These are phyloP conservation scores for Akanthomyces uredinophilus DNA, from an alignment of 2,329 filamentous ascomycete species.

Conservation along the genomic window DNA sequence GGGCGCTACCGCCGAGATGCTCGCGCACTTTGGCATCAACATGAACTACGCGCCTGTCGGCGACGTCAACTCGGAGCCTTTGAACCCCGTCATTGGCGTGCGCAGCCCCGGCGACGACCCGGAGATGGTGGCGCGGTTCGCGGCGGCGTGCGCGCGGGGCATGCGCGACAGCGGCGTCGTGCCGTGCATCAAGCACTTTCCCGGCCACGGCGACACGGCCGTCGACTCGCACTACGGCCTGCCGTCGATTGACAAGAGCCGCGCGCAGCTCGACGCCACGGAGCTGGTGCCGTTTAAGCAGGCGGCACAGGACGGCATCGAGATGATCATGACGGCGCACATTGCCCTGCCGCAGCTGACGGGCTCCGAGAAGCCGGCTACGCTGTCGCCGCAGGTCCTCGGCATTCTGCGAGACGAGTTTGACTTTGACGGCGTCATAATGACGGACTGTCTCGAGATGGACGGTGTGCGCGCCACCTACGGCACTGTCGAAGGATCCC, in stretches of 20 bases:
- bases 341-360: constrained; percentile 22
- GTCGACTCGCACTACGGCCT: constrained; percentile 25
- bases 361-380: constrained; percentile 20
- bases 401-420: constrained; percentile 21
- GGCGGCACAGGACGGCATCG: constrained; percentile 20
- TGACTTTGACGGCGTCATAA: constrained; percentile 21
- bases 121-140: constrained; percentile 18
- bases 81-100: constrained; percentile 25
- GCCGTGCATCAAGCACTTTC: constrained; percentile 25
- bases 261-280: constrained; percentile 18
- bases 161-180: constrained; percentile 19
- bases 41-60: constrained; percentile 26
- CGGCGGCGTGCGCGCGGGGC: constrained; percentile 20
- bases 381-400: constrained; percentile 22
- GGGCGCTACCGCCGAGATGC: constrained; percentile 19
- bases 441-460: constrained; percentile 26
- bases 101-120: constrained; percentile 24
- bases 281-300: constrained; percentile 22
- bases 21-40: constrained; percentile 25
- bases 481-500: constrained; percentile 22
- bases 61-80: constrained; percentile 24
- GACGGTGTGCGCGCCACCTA: constrained; percentile 23
- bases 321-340: constrained; percentile 27
- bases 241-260: constrained; percentile 22
- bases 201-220: constrained; percentile 24